Evolutionary conservation across 176 grass and related monocot genomes (phyloP).

Genomic region (Musa troglodytarum): DNA sequence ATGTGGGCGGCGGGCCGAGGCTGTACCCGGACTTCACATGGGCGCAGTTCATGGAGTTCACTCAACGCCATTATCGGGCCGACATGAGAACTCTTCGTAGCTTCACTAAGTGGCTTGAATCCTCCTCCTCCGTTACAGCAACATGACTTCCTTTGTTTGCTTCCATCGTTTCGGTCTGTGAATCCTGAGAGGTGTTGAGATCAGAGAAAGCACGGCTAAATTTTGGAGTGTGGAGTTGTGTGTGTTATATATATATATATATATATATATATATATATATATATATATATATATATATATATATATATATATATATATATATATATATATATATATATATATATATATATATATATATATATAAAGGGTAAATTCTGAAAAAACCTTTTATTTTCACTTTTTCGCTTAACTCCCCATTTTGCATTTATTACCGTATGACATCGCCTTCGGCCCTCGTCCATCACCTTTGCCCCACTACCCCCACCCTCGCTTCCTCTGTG

Average conservation of each 20-base stretch:
- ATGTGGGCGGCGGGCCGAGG: conserved; percentile 9
- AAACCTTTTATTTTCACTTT: too few species aligned
- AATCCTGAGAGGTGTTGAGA: not conserved
- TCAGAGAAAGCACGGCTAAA: not conserved
- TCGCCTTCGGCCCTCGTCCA: too few species aligned
- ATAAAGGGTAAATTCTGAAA: too few species aligned
- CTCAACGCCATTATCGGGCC: conserved; percentile 82
- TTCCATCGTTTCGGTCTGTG: not conserved
- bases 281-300: too few species aligned
- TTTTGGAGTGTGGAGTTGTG: not conserved
- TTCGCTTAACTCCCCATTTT: too few species aligned
- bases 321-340: too few species aligned
- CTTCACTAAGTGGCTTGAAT: conserved; percentile 45
- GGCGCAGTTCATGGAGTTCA: conserved; percentile 78
- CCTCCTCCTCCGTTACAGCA: not conserved
- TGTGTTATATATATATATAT: not conserved
- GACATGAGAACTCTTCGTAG: conserved; percentile 68
- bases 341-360: too few species aligned
- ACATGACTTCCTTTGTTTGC: not conserved
- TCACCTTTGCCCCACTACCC: too few species aligned
- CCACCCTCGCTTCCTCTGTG: too few species aligned
- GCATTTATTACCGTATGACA: too few species aligned
- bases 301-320: too few species aligned
- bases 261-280: not conserved
- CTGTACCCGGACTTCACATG: conserved; percentile 96